These are phyloP conservation scores for Tulasnella sp. DNA, from an alignment of 768 basidiomycete genomes.

Conservation along the genomic window DNA sequence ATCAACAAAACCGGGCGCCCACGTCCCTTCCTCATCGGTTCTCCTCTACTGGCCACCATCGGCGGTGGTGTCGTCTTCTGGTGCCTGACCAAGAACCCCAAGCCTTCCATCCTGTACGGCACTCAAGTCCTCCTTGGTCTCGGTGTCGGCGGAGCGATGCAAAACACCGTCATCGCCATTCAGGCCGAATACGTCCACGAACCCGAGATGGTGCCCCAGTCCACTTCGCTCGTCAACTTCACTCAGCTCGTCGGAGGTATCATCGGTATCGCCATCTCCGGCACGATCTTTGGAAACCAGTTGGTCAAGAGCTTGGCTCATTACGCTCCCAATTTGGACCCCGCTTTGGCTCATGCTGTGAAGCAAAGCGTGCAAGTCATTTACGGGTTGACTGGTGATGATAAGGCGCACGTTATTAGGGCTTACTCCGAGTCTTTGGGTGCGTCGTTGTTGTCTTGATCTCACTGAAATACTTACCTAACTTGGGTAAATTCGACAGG, in stretches of 20 bases:
- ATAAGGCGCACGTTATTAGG: slow-evolving; percentile 24
- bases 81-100: slow-evolving; percentile 11
- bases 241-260: slow-evolving; percentile 26
- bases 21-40: slow-evolving; percentile 36
- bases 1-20: slow-evolving; percentile 38
- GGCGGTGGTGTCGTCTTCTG: slow-evolving; percentile 39
- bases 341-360: slow-evolving; percentile 31
- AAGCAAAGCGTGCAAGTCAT: slow-evolving; percentile 37
- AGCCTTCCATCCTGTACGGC: slow-evolving; percentile 36
- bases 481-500: no score
- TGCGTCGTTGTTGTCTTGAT: neutral
- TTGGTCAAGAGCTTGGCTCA: slow-evolving; percentile 36
- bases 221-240: slow-evolving; percentile 30
- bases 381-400: slow-evolving; percentile 34
- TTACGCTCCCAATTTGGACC: slow-evolving; percentile 7
- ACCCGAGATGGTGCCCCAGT: slow-evolving; percentile 28
- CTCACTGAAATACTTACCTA: no score
- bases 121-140: slow-evolving; percentile 43
- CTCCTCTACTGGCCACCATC: slow-evolving; percentile 37
- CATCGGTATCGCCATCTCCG: slow-evolving; percentile 23
- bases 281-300: slow-evolving; percentile 33
- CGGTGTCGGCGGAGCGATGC: slow-evolving; percentile 41
- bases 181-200: slow-evolving; percentile 40
- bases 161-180: slow-evolving; percentile 42
- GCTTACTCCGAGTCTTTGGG: slow-evolving; percentile 33